phyloP scores from a whole-genome alignment of 2,329 filamentous ascomycete genomes.

The Phialophora chinensis region DNA sequence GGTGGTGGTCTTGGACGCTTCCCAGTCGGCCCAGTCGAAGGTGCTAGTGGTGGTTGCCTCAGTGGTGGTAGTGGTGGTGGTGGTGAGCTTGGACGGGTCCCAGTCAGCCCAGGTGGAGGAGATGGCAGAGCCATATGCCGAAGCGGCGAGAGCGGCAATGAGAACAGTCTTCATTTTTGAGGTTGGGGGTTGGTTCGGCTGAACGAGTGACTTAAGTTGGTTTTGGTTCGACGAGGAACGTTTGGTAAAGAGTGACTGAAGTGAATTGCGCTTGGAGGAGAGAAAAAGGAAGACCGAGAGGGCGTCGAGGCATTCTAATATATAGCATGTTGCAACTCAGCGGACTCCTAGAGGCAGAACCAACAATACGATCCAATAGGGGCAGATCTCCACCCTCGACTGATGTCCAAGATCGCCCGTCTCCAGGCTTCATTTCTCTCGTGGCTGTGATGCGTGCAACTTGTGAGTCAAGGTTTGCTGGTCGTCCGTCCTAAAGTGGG shows the following conservation, averaged over 20 bases:
- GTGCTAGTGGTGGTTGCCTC: constrained; percentile 13
- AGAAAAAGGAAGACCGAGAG: constrained; percentile 7
- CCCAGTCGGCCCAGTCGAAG: constrained; percentile 7
- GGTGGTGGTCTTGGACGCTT: constrained; percentile 3
- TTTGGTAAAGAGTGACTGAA: constrained; percentile 20
- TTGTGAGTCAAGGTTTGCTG: constrained; percentile 13
- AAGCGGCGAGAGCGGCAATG: constrained; percentile 19
- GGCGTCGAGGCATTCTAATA: constrained; percentile 4
- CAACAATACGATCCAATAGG: constrained; percentile 13
- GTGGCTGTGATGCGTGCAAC: constrained; percentile 11
- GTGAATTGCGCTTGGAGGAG: constrained; percentile 21
- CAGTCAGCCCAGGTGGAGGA: constrained; percentile 16
- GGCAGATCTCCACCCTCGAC: constrained; percentile 10
- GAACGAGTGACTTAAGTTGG: constrained; percentile 24
- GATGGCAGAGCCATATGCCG: constrained; percentile 18
- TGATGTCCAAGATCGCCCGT: neutral
- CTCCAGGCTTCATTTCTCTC: constrained; percentile 2
- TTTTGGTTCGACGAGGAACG: constrained; percentile 12
- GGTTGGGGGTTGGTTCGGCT: constrained; percentile 4
- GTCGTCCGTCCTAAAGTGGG: neutral
- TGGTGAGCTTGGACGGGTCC: constrained; percentile 3
- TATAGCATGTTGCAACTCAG: constrained; percentile 11
- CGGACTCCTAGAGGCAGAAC: neutral
- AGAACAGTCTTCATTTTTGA: constrained; percentile 22
- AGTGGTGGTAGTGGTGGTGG: constrained; percentile 11